Conservation (phyloP, 2,329 filamentous ascomycete species). For the Diaporthe citriasiana region DNA sequence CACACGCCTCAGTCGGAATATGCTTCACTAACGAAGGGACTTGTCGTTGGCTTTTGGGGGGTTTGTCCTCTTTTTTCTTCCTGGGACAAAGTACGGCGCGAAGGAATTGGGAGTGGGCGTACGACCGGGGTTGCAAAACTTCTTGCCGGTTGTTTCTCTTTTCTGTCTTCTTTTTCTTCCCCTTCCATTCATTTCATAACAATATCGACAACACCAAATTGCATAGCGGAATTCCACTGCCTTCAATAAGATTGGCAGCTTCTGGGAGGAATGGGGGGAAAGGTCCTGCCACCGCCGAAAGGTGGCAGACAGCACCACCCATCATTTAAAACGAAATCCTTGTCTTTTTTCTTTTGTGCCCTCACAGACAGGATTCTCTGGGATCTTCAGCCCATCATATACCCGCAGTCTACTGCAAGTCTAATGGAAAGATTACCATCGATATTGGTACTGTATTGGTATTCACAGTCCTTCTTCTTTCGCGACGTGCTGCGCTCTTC, state of each 20-base stretch:
- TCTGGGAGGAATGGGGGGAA: neutral
- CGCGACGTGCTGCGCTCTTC: neutral
- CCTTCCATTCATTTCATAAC: neutral
- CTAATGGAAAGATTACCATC: slow-evolving; percentile 33
- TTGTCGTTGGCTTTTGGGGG: slow-evolving; percentile 22
- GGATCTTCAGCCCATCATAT: slow-evolving; percentile 32
- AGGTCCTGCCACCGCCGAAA: neutral
- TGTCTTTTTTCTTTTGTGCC: slow-evolving; percentile 11
- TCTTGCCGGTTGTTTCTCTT: neutral
- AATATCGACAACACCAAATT: slow-evolving; percentile 29
- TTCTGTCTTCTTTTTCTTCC: neutral
- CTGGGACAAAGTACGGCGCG: slow-evolving; percentile 11
- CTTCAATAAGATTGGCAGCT: slow-evolving; percentile 10
- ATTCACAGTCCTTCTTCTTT: neutral
- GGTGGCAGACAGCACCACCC: neutral
- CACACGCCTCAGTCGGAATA: slow-evolving; percentile 22
- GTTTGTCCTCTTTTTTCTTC: neutral
- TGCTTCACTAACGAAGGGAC: slow-evolving; percentile 31
- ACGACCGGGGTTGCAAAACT: slow-evolving; percentile 2
- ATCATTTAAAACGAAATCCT: neutral
- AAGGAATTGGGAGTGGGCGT: slow-evolving; percentile 5
- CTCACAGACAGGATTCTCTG: slow-evolving; percentile 20
- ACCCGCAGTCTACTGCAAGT: slow-evolving; percentile 36
- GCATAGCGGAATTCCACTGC: slow-evolving; percentile 31
- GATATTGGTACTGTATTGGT: slow-evolving; percentile 11